Conservation (phyloP, 257 asterid genomes). For the Solanum virginianum region DNA sequence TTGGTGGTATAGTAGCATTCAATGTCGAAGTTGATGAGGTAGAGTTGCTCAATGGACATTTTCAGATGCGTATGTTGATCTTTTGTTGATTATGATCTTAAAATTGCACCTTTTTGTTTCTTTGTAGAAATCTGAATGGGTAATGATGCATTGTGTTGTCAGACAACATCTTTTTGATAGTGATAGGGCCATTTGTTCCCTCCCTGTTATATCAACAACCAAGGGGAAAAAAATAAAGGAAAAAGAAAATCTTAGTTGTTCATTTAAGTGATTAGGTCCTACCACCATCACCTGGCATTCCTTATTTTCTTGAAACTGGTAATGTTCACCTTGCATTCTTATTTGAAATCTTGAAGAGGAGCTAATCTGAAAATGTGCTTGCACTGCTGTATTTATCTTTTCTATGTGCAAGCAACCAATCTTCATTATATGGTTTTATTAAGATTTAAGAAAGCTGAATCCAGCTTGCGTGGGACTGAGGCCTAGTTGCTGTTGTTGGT, state of each 20-base stretch:
- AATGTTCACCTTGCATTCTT: too few relatives aligned
- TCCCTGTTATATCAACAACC: not conserved
- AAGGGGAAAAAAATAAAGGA: not conserved
- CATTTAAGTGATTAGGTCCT: not conserved
- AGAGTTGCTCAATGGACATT: slow-evolving; percentile 6
- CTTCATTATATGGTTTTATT: not conserved
- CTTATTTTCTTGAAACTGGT: not conserved
- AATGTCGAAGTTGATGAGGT: slow-evolving; percentile 98
- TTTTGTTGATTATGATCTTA: not conserved
- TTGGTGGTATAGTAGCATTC: slow-evolving; percentile 98
- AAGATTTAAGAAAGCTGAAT: not conserved
- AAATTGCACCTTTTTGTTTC: not conserved
- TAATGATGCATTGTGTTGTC: not conserved
- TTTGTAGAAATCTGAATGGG: not conserved
- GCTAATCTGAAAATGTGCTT: not conserved
- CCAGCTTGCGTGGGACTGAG: not conserved
- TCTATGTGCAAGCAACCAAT: not conserved
- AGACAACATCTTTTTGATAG: not conserved
- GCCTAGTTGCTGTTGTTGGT: not conserved
- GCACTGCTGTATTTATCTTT: not conserved
- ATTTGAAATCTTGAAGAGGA: not conserved
- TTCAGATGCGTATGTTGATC: not conserved
- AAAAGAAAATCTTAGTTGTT: not conserved
- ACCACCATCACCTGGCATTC: not conserved
- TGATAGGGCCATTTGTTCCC: not conserved